Evolutionary conservation across 306 rosid species (phyloP), one percentile per base, ranked within the genome.

Genomic region (Rosa persica): DNA sequence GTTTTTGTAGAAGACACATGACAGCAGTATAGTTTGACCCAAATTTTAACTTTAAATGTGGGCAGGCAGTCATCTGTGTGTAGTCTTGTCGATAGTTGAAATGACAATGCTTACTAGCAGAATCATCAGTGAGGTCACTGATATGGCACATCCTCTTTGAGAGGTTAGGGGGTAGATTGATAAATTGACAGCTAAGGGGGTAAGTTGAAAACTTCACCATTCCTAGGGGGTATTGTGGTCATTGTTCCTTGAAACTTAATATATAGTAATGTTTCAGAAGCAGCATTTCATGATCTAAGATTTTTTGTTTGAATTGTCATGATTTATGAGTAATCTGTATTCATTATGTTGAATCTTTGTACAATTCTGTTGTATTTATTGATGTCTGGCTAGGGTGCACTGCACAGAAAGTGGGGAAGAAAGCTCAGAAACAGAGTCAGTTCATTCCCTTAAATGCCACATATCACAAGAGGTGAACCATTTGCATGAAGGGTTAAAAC

Each of bases 381-480:
- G 76, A 48, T 78, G 34, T 78, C 57, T 86, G 76, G 86, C 61
- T 81, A 96, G 99, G 95, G 84, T 88, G 72, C 91, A 91, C 85
- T 96, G 99, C 81, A 82, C 86, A 85, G 99, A 96, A 88, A 93
- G 98, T 87, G 92, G 87, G 73, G 99, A 96, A 89, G 99, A 96
- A 83, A 96, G 97, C 90, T 87, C 97, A 47, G 99, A 96, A 92
- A 67, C 93, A 81, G 99, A 96, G 83, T 89, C 98, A 34, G 98
- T 93, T 81, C 90, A 90, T 89, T 87, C 99, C 49, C 98, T 96
- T 72, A 96, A 96, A 83, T 96, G 99, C 87, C 98, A 96, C 89
- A 96, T 96, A 86, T 96, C 98, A 1, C 99, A 96, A 0, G 99
- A 96, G 76, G 99, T 96, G 88, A 96, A 96, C 90, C 99, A 96